These are phyloP conservation scores for Thymus quinquecostatus DNA, from an alignment of 257 asterid species.

Conservation along the genomic window DNA sequence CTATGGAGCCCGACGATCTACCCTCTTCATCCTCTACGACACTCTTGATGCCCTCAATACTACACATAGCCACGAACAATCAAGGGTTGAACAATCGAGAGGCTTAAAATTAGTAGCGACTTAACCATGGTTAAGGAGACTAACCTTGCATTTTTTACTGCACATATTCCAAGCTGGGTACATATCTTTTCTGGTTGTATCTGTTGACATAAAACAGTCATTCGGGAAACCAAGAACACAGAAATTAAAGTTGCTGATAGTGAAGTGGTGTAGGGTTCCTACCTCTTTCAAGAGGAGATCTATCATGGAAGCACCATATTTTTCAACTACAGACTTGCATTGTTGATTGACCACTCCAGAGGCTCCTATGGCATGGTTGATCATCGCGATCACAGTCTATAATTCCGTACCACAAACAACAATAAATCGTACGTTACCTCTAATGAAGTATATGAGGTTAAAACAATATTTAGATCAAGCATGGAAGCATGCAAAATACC, in stretches of 20 bases:
- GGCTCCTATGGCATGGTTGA: constrained; percentile 94
- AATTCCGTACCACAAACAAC: background rate
- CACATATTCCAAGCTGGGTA: constrained; percentile 73
- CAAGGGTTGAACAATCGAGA: background rate
- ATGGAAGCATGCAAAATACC: constrained; percentile 42
- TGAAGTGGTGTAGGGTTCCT: background rate
- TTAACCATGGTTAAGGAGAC: constrained; percentile 18
- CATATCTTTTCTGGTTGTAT: constrained; percentile 70
- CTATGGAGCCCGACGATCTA: constrained; percentile 39
- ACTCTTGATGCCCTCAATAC: constrained; percentile 71
- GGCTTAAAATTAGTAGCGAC: background rate
- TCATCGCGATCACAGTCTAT: constrained; percentile 77
- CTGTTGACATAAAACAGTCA: constrained; percentile 37
- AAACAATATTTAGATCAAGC: background rate
- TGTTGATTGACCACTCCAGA: constrained; percentile 82
- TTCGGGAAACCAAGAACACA: background rate
- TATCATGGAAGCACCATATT: constrained; percentile 71
- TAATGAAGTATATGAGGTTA: too few relatives aligned
- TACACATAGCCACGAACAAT: background rate
- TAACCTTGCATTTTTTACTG: constrained; percentile 62
- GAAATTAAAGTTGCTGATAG: background rate
- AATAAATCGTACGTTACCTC: background rate
- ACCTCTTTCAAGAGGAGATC: constrained; percentile 77
- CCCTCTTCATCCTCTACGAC: constrained; percentile 46
- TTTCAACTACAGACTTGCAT: constrained; percentile 81